Base-by-base conservation (phyloP, 768 basidiomycete genomes). In the Serendipita sp. region DNA sequence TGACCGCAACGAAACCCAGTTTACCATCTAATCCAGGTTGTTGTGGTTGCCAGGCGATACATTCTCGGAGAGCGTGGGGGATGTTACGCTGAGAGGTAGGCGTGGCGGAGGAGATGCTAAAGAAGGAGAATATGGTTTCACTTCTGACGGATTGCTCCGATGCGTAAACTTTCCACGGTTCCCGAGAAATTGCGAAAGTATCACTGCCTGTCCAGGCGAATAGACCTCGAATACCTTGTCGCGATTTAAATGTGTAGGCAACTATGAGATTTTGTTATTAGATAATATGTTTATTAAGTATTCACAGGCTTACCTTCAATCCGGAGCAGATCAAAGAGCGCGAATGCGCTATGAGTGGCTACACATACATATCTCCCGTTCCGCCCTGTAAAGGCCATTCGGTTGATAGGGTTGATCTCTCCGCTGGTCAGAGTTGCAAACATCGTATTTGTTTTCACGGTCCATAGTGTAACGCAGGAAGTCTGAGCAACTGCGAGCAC, bases 401-500 rank as follows among this genome's bases (percentile, higher is more conserved):
- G 76, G 41, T 70, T 73, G 32, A 78, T 76, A 24, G 69, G 72
- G 66, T 73, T 74, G 64, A 80, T 83, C 66, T 82, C 83, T 45
- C 83, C 81, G 45, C 77, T 78, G 32, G 80, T 79, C 66, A 92
- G 76, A 0, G 82, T 82, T 48, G 82, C 82, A 18, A 80, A 76
- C 15, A 89, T 74, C 28, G 77, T 73, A 66, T 83, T 86, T 28
- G 83, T 83, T 24, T 75, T 69, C 0, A 89, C 79, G 69, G 92
- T 85, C 73, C 88, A 96, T 3, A 98, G 73, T 3, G 83, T 82
- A 63, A 94, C 78, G 66, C 82, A 81, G 15, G 80, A 71, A 0
- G 83, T 84, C 63, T 88, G 79, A 11, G 85, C 78, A 24, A 94
- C 79, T 11, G 86, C 88, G 53, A 98, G 76, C 37, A 99, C 78